phyloP scores from a whole-genome alignment of 2,329 filamentous ascomycete species.

The Ceratocystis eucalypticola region DNA sequence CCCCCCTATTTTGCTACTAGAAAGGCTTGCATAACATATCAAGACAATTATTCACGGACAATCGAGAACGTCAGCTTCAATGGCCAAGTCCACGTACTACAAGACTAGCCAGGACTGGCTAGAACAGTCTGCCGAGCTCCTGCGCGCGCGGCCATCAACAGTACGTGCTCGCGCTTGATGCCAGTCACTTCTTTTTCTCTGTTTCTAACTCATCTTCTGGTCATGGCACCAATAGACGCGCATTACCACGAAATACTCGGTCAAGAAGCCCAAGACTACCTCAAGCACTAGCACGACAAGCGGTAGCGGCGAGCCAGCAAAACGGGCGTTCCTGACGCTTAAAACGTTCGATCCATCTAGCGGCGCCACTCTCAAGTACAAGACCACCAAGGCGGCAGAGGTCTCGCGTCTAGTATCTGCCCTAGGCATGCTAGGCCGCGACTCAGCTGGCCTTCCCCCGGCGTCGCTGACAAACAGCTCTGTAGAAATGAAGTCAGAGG shows the following conservation, averaged over 20 bases:
- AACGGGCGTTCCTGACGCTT: slow-evolving; percentile 58
- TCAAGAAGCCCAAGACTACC: slow-evolving; percentile 24
- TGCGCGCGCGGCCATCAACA: slow-evolving; percentile 73
- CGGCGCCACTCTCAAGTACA: slow-evolving; percentile 78
- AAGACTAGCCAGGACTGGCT: slow-evolving; percentile 82
- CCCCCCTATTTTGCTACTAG: too few relatives aligned
- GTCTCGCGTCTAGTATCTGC: slow-evolving; percentile 69
- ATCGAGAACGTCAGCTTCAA: slow-evolving; percentile 7
- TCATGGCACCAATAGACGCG: slow-evolving; percentile 46
- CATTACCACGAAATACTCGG: slow-evolving; percentile 76
- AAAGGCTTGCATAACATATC: too few relatives aligned
- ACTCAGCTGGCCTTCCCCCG: slow-evolving; percentile 45
- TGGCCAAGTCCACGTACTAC: slow-evolving; percentile 48
- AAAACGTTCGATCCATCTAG: slow-evolving; percentile 80
- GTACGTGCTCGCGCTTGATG: slow-evolving; percentile 38
- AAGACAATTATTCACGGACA: not conserved
- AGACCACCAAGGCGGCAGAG: slow-evolving; percentile 80
- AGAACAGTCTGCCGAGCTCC: slow-evolving; percentile 68
- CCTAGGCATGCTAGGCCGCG: slow-evolving; percentile 60
- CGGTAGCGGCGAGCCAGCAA: slow-evolving; percentile 25
- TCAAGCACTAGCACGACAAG: slow-evolving; percentile 23
- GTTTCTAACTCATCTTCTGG: not conserved
- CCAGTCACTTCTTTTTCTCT: not conserved
- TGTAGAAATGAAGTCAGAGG: slow-evolving; percentile 24
- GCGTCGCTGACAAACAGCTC: slow-evolving; percentile 26